Conservation (phyloP, 805 yeast genomes). For the Candida suzukii region DNA sequence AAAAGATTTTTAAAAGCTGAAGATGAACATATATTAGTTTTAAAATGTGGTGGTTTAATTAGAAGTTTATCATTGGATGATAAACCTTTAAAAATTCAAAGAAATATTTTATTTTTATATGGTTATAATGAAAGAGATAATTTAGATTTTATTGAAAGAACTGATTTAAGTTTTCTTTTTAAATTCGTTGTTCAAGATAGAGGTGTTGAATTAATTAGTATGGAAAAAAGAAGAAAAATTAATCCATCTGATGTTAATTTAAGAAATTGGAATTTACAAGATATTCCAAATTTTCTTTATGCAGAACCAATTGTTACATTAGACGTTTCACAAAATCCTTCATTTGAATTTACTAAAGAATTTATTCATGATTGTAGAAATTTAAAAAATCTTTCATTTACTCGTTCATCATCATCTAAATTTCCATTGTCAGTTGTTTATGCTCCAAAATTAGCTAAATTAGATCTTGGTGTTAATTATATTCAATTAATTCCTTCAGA, state of each 20-base stretch:
- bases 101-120: constrained; percentile 60
- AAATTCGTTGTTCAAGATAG: constrained; percentile 75
- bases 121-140: constrained; percentile 80
- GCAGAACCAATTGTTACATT: constrained; percentile 75
- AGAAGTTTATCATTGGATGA: constrained; percentile 69
- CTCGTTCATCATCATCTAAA: constrained; percentile 62
- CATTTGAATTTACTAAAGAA: constrained; percentile 75
- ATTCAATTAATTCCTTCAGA: constrained; percentile 55
- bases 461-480: constrained; percentile 76
- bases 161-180: constrained; percentile 75
- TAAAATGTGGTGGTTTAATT: constrained; percentile 69
- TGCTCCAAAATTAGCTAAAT: constrained; percentile 55
- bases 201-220: constrained; percentile 32
- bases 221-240: constrained; percentile 30
- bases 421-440: constrained; percentile 72
- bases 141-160: constrained; percentile 71
- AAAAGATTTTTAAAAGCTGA: constrained; percentile 68
- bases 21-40: constrained; percentile 68
- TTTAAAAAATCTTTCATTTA: constrained; percentile 58
- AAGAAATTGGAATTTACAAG: constrained; percentile 66
- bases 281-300: constrained; percentile 78
- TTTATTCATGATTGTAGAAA: constrained; percentile 77
- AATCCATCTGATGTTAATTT: constrained; percentile 72
- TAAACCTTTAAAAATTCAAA: constrained; percentile 70
- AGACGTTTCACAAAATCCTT: constrained; percentile 82